Evolutionary conservation across 371 early-diverging fungal genomes (phyloP), one percentile per base, ranked within the genome.

Genomic region (Rhizopus sp.): DNA sequence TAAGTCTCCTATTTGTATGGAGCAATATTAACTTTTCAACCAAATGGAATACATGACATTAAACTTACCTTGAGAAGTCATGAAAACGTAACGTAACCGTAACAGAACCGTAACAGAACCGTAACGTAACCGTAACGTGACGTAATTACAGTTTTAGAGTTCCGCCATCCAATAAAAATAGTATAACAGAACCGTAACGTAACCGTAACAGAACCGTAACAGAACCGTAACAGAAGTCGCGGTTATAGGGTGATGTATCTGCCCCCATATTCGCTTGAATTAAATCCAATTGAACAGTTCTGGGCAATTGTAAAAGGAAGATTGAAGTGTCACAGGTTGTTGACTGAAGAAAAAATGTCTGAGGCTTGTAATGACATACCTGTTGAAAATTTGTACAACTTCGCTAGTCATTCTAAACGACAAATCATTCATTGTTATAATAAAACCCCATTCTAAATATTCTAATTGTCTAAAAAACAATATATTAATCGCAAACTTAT

Each of bases 11-110:
- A 60, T 53, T 60, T 60, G 45, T 47, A 53, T 58, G 29, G 45
- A 51, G 46, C 35, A 58, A 44, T 58, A 51, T 58, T 60, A 53
- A 40, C 39, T 48, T 53, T 49, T 49, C 42, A 49, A 41, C 50
- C 34, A 54, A 54, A 49, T 54, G 59, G 47, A 59, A 52, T 52
- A 38, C 32, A 59, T 53, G 32, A 53, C 48, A 47, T 40, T 53
- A 59, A 53, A 53, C 15, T 39, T 39, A 59, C 59, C 53, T 59
- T 59, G 53, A 53, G 53, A 52, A 59, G 53, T 47, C 53, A 59
- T 53, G 40, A 47, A 53, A 53, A 52, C 44, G 50, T 50, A 57
- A 57, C 38, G 30, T 3, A 56, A 56, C 46, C 48, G 53, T 53
- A 53, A 59, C 16, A 30, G 0, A 53, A 59, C 33, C 48, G 53